These are phyloP conservation scores for Trypanosoma platydactyli DNA, from an alignment of 208 protist species.

Conservation along the genomic window DNA sequence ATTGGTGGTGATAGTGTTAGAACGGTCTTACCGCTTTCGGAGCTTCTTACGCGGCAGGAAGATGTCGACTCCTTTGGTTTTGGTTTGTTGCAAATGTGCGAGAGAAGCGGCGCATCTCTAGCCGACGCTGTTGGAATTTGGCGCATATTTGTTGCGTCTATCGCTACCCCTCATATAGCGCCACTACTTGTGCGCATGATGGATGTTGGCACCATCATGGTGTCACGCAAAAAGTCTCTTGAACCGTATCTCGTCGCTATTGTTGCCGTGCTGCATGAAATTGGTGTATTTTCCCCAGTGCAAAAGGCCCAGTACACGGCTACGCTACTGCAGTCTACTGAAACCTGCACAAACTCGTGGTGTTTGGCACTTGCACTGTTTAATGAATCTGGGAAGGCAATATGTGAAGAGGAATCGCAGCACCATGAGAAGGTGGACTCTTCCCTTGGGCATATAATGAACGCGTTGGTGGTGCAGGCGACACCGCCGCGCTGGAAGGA, in stretches of 20 bases:
- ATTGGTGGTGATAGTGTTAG: background rate
- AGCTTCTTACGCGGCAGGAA: slow-evolving; percentile 7
- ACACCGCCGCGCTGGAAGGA: slow-evolving; percentile 36
- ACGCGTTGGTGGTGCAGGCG: slow-evolving; percentile 27
- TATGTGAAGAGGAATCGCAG: slow-evolving; percentile 20
- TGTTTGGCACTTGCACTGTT: slow-evolving; percentile 23
- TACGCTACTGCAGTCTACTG: slow-evolving; percentile 5
- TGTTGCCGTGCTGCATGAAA: slow-evolving; percentile 21
- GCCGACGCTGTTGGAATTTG: slow-evolving; percentile 1
- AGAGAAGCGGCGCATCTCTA: slow-evolving; percentile 3
- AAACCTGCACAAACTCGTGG: slow-evolving; percentile 20
- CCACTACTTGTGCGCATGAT: slow-evolving; percentile 22
- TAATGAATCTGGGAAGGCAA: slow-evolving; percentile 6
- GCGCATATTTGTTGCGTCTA: slow-evolving; percentile 15
- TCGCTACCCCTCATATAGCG: slow-evolving; percentile 2
- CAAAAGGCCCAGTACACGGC: slow-evolving; percentile 15
- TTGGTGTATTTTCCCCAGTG: background rate
- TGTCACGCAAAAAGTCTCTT: background rate
- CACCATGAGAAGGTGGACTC: slow-evolving; percentile 2
- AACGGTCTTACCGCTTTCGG: slow-evolving; percentile 7
- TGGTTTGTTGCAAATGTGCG: background rate
- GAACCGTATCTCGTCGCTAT: slow-evolving; percentile 10
- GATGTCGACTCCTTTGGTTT: slow-evolving; percentile 13
- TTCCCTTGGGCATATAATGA: slow-evolving; percentile 28
- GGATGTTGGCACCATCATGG: background rate